These are phyloP conservation scores for Cantharellus anzutake DNA, from an alignment of 768 basidiomycete species.

Conservation along the genomic window DNA sequence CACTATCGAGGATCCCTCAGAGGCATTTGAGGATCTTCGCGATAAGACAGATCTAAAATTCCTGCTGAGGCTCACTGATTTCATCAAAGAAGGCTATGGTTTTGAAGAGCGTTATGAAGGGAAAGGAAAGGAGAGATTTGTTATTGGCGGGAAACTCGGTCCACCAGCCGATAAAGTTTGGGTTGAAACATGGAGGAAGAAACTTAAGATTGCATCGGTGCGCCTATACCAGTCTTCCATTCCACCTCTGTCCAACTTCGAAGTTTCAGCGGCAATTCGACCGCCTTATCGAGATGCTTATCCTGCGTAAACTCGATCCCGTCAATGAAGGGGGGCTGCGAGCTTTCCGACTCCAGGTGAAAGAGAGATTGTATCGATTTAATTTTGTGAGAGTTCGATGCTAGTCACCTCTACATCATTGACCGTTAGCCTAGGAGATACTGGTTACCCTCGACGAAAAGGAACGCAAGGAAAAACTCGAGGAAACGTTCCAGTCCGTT, in stretches of 20 bases:
- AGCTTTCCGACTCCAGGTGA: slow-evolving; percentile 77
- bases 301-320: slow-evolving; percentile 49
- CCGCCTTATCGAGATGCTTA: slow-evolving; percentile 79
- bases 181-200: slow-evolving; percentile 60
- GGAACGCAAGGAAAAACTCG: slow-evolving; percentile 73
- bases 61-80: slow-evolving; percentile 41
- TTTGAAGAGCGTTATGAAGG: neutral
- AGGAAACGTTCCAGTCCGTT: slow-evolving; percentile 83
- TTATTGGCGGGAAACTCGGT: slow-evolving; percentile 35
- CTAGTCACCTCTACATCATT: neutral
- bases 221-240: slow-evolving; percentile 10
- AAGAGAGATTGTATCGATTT: slow-evolving; percentile 85
- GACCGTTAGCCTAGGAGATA: slow-evolving; percentile 38
- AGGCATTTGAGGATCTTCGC: slow-evolving; percentile 90
- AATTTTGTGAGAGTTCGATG: slow-evolving; percentile 53
- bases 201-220: slow-evolving; percentile 83
- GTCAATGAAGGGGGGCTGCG: slow-evolving; percentile 32
- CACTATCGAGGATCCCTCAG: slow-evolving; percentile 94
- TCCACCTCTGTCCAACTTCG: neutral
- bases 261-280: slow-evolving; percentile 70
- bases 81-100: slow-evolving; percentile 46
- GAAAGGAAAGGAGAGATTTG: slow-evolving; percentile 10
- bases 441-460: slow-evolving; percentile 73
- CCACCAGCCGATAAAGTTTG: slow-evolving; percentile 62
- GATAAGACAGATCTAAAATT: slow-evolving; percentile 80